Evolutionary conservation across 2,329 filamentous ascomycete species (phyloP).

Genomic region (Calonectria henricotiae): DNA sequence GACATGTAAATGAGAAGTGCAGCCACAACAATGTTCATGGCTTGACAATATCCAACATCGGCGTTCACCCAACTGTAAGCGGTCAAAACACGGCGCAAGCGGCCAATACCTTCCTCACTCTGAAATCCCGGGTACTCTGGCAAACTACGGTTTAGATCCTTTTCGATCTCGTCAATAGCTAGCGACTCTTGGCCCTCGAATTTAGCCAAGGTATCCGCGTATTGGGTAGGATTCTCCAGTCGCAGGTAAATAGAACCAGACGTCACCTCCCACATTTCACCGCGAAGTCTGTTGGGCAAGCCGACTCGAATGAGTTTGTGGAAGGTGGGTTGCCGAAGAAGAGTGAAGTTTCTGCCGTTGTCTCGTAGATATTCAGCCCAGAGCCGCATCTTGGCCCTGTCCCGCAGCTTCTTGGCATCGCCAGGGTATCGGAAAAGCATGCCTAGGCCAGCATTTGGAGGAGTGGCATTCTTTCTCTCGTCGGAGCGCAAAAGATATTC

Average conservation of each 20-base stretch:
- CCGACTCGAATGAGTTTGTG: constrained; percentile 98
- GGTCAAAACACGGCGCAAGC: constrained; percentile 90
- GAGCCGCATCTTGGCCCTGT: constrained; percentile 96
- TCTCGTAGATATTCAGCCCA: constrained; percentile 98
- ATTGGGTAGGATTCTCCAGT: constrained; percentile 88
- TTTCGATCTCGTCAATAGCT: constrained; percentile 99
- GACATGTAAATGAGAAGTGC: constrained; percentile 99
- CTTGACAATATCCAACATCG: constrained; percentile 98
- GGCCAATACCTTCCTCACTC: constrained; percentile 93
- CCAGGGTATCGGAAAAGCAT: constrained; percentile 96
- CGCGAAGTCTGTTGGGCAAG: constrained; percentile 90
- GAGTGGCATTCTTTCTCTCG: constrained; percentile 71
- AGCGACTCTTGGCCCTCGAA: constrained; percentile 90
- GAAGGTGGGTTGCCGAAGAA: constrained; percentile 96
- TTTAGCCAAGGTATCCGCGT: constrained; percentile 86
- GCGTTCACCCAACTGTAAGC: constrained; percentile 98
- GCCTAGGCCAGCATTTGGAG: constrained; percentile 92
- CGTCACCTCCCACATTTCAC: constrained; percentile 96
- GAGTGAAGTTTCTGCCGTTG: constrained; percentile 92
- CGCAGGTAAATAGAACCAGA: constrained; percentile 93
- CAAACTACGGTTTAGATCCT: constrained; percentile 95
- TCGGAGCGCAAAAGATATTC: constrained; percentile 82
- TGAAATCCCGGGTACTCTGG: constrained; percentile 99
- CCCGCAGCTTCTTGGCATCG: constrained; percentile 92
- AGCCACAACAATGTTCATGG: constrained; percentile 99